Evolutionary conservation across 305 asterid species (phyloP), one percentile per base, ranked within the genome.

Genomic region (Andrographis paniculata): DNA sequence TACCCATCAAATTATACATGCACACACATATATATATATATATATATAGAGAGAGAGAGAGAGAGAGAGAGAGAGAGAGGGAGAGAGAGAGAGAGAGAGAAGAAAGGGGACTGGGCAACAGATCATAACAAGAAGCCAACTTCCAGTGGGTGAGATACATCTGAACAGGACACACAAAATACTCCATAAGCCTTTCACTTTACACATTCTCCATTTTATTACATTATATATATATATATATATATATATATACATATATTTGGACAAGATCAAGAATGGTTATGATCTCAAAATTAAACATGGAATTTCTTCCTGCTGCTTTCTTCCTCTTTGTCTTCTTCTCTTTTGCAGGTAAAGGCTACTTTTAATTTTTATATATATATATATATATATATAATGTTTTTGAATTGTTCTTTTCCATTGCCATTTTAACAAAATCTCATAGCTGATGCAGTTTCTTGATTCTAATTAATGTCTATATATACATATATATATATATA

Each of bases 291-390:
- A 23, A 10, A 60, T 43, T 22, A 36, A 55, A 37, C 45, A 81
- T 81, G 93, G 68, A 53, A 45, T 30, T 61, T 27, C 20, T 66
- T 10, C 16, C 60, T 33, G 56, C 66, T 37, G 62, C 65, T 23
- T 39, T 67, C 39, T 60, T 66, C 63, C 37, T 75, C 14, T 37
- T 52, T 41, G 43, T 64, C 50, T 54, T 82, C 33, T 53, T 70
- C 39, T 55, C 78, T 53, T 73, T 42, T 58, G 64, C 70, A 69
- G 88, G 96, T 86, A 58, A 40, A 28, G n/a, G 1, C 16, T 43
- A 20, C 11, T 14, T 10, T 36, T 14, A 7, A 2, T 16, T 14
- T 17, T 18, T 36, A n/a, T n/a, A n/a, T n/a, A n/a, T 18, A 14
- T 13, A 16, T 27, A 21, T 6, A 14, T 11, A 42, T 8, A 50